Evolutionary conservation across 441 rosid genomes (phyloP).

Genomic region (Brassica hybrid): DNA sequence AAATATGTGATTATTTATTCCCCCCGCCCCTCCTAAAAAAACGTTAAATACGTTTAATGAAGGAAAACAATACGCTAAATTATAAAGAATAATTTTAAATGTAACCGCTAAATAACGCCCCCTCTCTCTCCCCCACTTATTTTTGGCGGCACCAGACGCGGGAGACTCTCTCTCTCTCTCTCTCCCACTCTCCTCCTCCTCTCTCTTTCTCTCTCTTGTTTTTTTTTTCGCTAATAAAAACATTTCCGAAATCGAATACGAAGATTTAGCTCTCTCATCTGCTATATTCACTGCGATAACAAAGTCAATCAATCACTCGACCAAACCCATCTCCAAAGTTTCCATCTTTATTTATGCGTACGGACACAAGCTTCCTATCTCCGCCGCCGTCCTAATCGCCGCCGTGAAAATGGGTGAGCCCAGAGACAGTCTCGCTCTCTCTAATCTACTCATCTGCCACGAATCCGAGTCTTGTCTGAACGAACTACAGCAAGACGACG

Average conservation of each 20-base stretch:
- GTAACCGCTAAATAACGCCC: constrained; percentile 62
- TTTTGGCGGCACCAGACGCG: constrained; percentile 94
- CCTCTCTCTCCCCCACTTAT: constrained; percentile 58
- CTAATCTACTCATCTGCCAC: constrained; percentile 65
- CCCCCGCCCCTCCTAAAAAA: neutral
- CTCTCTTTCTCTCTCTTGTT: constrained; percentile 30
- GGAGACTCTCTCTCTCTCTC: constrained; percentile 41
- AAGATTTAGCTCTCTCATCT: constrained; percentile 35
- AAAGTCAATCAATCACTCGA: constrained; percentile 6
- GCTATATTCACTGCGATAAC: constrained; percentile 43
- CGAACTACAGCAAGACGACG: too few species aligned
- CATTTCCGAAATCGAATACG: constrained; percentile 28
- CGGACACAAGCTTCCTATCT: constrained; percentile 19
- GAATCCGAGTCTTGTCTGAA: constrained; percentile 60
- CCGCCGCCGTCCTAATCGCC: neutral
- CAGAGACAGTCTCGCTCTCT: constrained; percentile 47
- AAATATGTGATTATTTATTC: constrained; percentile 15
- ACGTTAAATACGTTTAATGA: constrained; percentile 26
- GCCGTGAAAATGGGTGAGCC: constrained; percentile 27
- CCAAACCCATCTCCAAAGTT: constrained; percentile 34
- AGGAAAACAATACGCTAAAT: constrained; percentile 1
- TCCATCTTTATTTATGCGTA: constrained; percentile 41
- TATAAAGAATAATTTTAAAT: constrained; percentile 27
- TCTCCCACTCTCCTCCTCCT: neutral
- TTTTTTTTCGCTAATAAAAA: constrained; percentile 35